phyloP scores from a whole-genome alignment of 2,329 filamentous ascomycete species.

The Daldinia sp. region DNA sequence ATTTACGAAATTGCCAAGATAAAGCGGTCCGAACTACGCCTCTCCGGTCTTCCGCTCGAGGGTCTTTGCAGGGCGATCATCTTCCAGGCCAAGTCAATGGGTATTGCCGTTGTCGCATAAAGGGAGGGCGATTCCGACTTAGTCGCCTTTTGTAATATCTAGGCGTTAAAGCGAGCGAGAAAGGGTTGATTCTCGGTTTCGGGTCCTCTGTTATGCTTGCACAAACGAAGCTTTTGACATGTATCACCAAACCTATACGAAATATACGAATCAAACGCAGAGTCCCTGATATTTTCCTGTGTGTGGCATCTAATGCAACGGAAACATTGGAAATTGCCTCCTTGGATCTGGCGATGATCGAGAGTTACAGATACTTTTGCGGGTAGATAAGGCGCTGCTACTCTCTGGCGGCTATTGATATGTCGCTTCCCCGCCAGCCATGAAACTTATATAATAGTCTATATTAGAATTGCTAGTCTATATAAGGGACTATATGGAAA shows the following conservation, averaged over 20 bases:
- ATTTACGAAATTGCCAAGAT: constrained; percentile 98
- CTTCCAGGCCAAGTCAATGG: constrained; percentile 79
- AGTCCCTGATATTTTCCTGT: constrained; percentile 1
- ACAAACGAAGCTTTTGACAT: constrained; percentile 27
- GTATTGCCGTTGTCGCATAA: constrained; percentile 76
- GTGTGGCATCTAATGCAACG: constrained; percentile 21
- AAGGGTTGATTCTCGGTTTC: constrained; percentile 22
- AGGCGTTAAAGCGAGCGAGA: constrained; percentile 24
- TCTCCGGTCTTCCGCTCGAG: constrained; percentile 78
- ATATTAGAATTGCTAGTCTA: not conserved
- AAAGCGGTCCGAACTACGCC: constrained; percentile 81
- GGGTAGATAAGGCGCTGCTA: constrained; percentile 16
- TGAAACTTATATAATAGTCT: constrained; percentile 4
- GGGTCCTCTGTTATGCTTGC: constrained; percentile 20
- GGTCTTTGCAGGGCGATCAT: constrained; percentile 81
- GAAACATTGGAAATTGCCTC: constrained; percentile 10
- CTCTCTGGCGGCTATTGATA: constrained; percentile 14
- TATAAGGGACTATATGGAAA: not conserved
- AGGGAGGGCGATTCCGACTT: constrained; percentile 4
- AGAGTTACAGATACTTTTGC: constrained; percentile 15
- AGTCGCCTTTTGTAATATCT: constrained; percentile 11
- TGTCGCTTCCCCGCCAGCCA: constrained; percentile 10
- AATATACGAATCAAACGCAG: constrained; percentile 20
- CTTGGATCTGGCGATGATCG: constrained; percentile 17
- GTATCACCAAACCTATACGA: constrained; percentile 35